phyloP scores from a whole-genome alignment of 768 basidiomycete genomes.

The Trametes cubensis region DNA sequence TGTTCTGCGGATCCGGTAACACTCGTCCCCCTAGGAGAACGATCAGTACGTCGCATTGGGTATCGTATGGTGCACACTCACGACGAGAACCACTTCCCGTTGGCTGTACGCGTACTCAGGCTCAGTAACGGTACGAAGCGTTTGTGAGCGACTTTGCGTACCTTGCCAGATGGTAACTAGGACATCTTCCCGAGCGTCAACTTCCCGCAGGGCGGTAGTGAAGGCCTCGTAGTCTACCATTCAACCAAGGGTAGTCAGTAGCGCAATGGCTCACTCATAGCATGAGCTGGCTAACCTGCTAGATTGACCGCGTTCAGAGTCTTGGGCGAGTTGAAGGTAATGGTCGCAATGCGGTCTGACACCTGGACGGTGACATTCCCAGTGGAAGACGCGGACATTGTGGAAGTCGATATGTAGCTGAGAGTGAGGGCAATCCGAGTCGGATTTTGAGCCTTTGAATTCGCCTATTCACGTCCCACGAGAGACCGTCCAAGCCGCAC shows the following conservation, averaged over 20 bases:
- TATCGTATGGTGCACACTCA: conserved; percentile 38
- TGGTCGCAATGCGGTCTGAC: too few relatives aligned
- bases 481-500: too few relatives aligned
- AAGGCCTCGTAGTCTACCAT: conserved; percentile 62
- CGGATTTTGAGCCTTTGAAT: too few relatives aligned
- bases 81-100: conserved; percentile 76
- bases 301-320: conserved; percentile 63
- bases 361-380: conserved; percentile 53
- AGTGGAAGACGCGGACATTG: conserved; percentile 41
- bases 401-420: not conserved
- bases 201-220: conserved; percentile 56
- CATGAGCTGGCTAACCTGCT: conserved; percentile 40
- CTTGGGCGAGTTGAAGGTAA: too few relatives aligned
- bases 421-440: too few relatives aligned
- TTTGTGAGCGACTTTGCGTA: conserved; percentile 21
- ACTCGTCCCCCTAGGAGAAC: conserved; percentile 52
- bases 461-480: too few relatives aligned
- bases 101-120: conserved; percentile 47
- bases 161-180: conserved; percentile 72
- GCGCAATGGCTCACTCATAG: not conserved
- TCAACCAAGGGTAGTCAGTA: not conserved
- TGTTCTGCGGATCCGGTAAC: conserved; percentile 15
- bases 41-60: not conserved
- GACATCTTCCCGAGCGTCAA: conserved; percentile 63
- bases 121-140: not conserved